Evolutionary conservation across 257 asterid species (phyloP), one percentile per base, ranked within the genome.

Genomic region (Solanum dulcamara): DNA sequence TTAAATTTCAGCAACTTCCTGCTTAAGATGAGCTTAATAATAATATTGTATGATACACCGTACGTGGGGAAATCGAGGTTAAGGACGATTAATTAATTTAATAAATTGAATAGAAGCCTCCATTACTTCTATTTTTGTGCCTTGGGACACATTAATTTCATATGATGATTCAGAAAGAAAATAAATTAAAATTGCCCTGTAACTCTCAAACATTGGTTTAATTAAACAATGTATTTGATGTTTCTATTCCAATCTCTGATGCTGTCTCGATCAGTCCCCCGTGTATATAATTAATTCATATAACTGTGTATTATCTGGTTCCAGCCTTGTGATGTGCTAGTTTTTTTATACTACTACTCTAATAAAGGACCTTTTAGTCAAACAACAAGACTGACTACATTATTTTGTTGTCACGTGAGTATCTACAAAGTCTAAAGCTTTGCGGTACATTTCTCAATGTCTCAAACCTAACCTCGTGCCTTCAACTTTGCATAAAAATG

Each of bases 141-240:
- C 97, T 92, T 86, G 96, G 94, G 90, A 89, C 94, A 95, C 93
- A 92, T 92, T 93, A 93, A 92, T 90, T 89, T 87, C 94, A 82
- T 90, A 91, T 91, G 57, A 91, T 91, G 10, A 89, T 89, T 91
- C 88, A 84, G 84, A 87, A 71, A 53, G 50, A 82, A 37, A 9
- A 2, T 20, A 40, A 86, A 83, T 75, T 84, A 6, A 50, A 85
- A 84, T 79, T 85, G 87, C 89, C 4, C 90, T 67, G 93, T 81
- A 83, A 91, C 86, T 87, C 83, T 87, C 84, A 85, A 87, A 38
- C 90, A 37, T 87, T 12, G 97, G 88, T 86, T 66, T 33, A 57
- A 84, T 85, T 88, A 92, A 91, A 91, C 88, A 26, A 90, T 72
- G 70, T 75, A 87, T 90, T 86, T 93, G 93, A 92, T 91, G 97